Base-by-base conservation (phyloP, 2,329 filamentous ascomycete genomes). In the Emmonsia crescens region DNA sequence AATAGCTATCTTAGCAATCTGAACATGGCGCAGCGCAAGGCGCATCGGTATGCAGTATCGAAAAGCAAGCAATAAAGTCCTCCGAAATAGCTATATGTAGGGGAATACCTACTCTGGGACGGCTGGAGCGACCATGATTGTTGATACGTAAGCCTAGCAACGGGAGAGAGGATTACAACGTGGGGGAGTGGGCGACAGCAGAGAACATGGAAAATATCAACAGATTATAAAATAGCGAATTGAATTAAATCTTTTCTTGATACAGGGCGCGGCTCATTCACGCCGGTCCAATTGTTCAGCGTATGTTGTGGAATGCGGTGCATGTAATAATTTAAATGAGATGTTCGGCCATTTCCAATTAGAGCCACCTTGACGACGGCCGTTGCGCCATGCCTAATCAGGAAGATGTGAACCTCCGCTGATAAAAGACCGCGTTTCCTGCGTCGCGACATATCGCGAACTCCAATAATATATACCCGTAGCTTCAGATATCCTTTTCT, bases 51-150 rank as follows among this genome's bases (percentile, higher is more conserved):
- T 49, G 36, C 14, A 21, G 19, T 16, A 14, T n/a, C 14, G 9
- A 16, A 61, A 36, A 44, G 49, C 14, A 16, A 46, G 12, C 3
- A 46, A 38, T 61, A 16, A 29, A 49, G 29, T 24, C 16, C 21
- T 6, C 40, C 21, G 52, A 27, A 9, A 55, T 54, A 55, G 31
- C 19, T 38, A 24, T 49, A 14, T 2, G 21, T 6, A 21, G 51
- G 14, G 56, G 40, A 27, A 21, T 54, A 78, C 85, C 71, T 80
- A 90, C 87, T 90, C 88, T 68, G 87, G 87, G 66, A 90, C 85
- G 73, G 87, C 86, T 74, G 88, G 88, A 77, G 85, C 83, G 74
- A 89, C 83, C 86, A 89, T 89, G 71, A 77, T 78, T 78, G 78
- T 70, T 63, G 33, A 42, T 19, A 5, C 21, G 51, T 44, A 48